Conservation (phyloP, 495 filamentous ascomycete genomes). For the Penicillium goetzii region DNA sequence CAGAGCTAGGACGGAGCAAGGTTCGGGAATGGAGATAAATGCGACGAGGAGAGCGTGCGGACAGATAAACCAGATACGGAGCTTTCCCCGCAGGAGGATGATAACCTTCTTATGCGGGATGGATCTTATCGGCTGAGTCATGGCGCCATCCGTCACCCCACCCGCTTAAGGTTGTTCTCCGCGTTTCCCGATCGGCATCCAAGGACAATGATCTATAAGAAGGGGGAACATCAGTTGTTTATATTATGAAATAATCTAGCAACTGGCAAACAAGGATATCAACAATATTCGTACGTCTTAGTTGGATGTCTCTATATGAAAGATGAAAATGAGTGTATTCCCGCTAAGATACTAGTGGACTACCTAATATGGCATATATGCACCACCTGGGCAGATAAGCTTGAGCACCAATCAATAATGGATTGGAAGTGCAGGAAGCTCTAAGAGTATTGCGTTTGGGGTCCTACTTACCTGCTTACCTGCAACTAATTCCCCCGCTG, state of each 20-base stretch:
- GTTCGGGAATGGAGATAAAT: slow-evolving; percentile 2
- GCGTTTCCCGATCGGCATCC: not conserved
- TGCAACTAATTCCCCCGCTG: not conserved
- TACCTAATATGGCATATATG: too few relatives aligned
- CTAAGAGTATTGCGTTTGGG: not conserved
- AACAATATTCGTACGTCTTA: not conserved
- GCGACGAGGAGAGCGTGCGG: slow-evolving; percentile 11
- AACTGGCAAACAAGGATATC: not conserved
- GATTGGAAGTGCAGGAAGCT: not conserved
- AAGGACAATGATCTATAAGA: not conserved
- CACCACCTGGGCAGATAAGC: not conserved
- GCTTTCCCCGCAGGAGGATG: slow-evolving; percentile 34
- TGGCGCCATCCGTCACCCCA: not conserved
- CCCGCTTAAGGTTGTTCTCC: not conserved
- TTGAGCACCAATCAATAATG: not conserved
- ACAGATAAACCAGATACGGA: slow-evolving; percentile 30
- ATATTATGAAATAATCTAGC: not conserved
- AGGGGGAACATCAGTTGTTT: not conserved
- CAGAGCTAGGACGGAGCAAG: not conserved
- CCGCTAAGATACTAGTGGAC: not conserved
- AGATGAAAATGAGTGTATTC: not conserved
- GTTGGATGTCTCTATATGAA: not conserved
- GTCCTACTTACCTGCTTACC: not conserved
- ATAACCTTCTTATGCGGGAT: slow-evolving; percentile 9
- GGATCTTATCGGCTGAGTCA: slow-evolving; percentile 40